Conservation (phyloP, 1,284 basidiomycete species). For the Naganishia sp. region DNA sequence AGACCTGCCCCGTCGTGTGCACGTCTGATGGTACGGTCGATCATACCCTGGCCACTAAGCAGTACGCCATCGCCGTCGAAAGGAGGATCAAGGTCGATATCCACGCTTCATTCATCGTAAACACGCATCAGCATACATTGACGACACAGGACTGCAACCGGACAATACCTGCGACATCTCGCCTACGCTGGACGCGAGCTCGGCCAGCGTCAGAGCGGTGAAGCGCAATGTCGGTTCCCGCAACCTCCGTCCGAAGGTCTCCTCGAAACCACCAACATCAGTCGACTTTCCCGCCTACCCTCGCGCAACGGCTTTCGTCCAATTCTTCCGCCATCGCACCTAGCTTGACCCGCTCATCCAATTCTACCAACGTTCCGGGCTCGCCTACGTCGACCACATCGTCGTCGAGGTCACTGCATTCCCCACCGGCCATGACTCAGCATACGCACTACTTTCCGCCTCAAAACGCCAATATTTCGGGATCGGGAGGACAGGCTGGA, state of each 20-base stretch:
- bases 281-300: constrained; percentile 13
- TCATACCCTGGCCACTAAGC: constrained; percentile 17
- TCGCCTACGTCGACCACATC: constrained; percentile 15
- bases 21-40: constrained; percentile 2
- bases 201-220: neutral
- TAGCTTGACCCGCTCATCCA: neutral
- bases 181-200: neutral
- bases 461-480: constrained; percentile 20
- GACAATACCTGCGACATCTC: too few species aligned
- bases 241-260: constrained; percentile 28
- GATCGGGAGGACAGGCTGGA: neutral
- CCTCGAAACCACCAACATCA: constrained; percentile 31
- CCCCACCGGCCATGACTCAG: constrained; percentile 23
- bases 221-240: constrained; percentile 18
- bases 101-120: neutral
- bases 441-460: constrained; percentile 22
- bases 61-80: neutral
- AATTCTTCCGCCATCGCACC: constrained; percentile 4
- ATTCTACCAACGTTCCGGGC: neutral
- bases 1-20: neutral
- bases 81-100: constrained; percentile 3
- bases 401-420: constrained; percentile 16
- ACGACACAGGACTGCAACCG: neutral
- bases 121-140: neutral
- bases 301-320: constrained; percentile 20